phyloP scores from a whole-genome alignment of 306 rosid genomes.

The Trifolium subterraneum region DNA sequence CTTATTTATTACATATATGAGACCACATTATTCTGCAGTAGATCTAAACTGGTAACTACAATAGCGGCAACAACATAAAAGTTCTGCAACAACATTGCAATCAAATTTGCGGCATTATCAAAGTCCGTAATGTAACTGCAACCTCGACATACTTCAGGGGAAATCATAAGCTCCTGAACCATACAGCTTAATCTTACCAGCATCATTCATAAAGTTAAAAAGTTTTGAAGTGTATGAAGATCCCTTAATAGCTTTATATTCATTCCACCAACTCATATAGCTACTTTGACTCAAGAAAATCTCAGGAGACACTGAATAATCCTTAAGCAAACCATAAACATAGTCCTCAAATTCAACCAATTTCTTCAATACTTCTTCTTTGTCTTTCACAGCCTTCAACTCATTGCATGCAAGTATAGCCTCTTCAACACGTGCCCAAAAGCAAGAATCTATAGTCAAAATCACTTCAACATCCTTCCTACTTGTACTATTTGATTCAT shows the following conservation, averaged over 20 bases:
- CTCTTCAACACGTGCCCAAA: conserved; percentile 70
- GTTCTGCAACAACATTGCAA: neutral
- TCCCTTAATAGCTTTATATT: conserved; percentile 42
- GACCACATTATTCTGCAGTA: neutral
- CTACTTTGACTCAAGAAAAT: conserved; percentile 61
- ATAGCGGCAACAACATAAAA: neutral
- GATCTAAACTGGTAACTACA: neutral
- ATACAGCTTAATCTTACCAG: conserved; percentile 16
- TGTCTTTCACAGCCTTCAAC: conserved; percentile 16
- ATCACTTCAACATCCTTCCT: conserved; percentile 36
- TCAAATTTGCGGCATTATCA: too few species aligned
- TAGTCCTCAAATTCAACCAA: conserved; percentile 52
- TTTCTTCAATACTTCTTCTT: neutral
- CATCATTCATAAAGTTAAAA: conserved; percentile 42
- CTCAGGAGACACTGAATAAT: conserved; percentile 57
- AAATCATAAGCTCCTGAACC: conserved; percentile 42
- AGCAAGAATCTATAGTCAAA: conserved; percentile 69
- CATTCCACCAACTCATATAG: conserved; percentile 69
- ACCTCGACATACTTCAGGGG: neutral
- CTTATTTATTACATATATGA: neutral
- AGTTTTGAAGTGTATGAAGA: conserved; percentile 36
- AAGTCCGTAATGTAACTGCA: neutral
- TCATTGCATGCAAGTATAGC: conserved; percentile 43
- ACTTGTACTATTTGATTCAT: conserved; percentile 12
- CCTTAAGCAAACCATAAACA: conserved; percentile 48